A percentile compares a stretch with the other conserved stretches of the same genome.
phyloP scores from a whole-genome alignment of 208 protist species.

The Leishmania lainsoni region DNA sequence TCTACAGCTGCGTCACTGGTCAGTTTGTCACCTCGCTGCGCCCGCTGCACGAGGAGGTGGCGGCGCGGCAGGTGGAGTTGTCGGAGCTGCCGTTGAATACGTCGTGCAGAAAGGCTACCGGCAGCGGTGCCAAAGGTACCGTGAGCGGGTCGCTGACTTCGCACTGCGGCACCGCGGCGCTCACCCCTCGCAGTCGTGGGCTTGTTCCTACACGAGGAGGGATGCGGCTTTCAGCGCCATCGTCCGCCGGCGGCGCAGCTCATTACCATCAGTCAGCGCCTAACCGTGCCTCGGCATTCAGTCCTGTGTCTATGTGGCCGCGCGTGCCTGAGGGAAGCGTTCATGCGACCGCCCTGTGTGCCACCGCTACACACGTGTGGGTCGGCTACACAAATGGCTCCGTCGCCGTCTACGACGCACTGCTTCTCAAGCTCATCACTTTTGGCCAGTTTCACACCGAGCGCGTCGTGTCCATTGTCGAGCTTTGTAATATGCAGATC shows the following conservation, averaged over 20 bases:
- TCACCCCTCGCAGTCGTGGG: constrained; percentile 17
- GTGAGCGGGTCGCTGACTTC: background rate
- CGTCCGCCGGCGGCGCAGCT: background rate
- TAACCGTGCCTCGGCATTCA: background rate
- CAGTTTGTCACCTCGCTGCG: constrained; percentile 43
- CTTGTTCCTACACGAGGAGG: constrained; percentile 5
- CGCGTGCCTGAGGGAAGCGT: constrained; percentile 1
- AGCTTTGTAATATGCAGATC: constrained; percentile 24
- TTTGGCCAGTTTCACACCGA: constrained; percentile 59
- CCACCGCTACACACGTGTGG: constrained; percentile 74
- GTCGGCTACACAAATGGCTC: constrained; percentile 73
- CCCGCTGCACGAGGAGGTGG: constrained; percentile 19
- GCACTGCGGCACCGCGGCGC: background rate
- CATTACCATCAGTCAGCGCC: background rate
- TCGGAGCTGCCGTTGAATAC: constrained; percentile 15
- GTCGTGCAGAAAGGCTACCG: background rate
- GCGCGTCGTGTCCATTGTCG: constrained; percentile 45
- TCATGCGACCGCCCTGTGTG: constrained; percentile 33
- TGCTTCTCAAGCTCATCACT: constrained; percentile 65
- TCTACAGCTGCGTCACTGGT: constrained; percentile 72
- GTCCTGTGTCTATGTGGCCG: background rate
- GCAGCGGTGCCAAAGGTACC: background rate
- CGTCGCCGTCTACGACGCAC: constrained; percentile 79
- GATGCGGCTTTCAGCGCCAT: background rate
- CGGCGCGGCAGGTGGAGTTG: constrained; percentile 17